Evolutionary conservation across 495 filamentous ascomycete genomes (phyloP), one percentile per base, ranked within the genome.

Genomic region (Talaromyces trachyspermus): DNA sequence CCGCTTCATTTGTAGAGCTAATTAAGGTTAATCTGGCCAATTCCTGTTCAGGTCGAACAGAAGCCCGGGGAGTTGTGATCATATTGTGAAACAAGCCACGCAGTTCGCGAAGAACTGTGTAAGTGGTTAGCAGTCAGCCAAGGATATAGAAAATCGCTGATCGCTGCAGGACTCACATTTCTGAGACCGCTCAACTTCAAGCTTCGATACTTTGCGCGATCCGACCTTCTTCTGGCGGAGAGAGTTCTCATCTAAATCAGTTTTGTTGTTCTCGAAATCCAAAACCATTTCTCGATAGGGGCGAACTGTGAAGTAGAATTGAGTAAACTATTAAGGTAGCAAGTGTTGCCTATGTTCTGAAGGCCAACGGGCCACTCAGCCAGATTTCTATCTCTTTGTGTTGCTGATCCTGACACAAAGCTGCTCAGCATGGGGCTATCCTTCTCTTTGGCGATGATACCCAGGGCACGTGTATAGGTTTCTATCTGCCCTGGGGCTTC

Each of bases 321-420:
- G 92, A 99, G 66, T 24, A 99, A 75, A 61, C 92, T 97, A 66
- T 97, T 97, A 30, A 99, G 77, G 55, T 99, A 99, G 63, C 92
- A 99, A 1, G 92, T 99, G 53, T 96, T 96, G 33, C 91, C 89
- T 51, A 96, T 91, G 52, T 97, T 99, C 33, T 80, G 77, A 10
- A 97, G 72, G 0, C 92, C 92, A 43, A 91, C 83, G 6, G 90
- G 89, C 69, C 81, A 81, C 11, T 79, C 69, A 1, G 60, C 52
- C 17, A 68, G 43, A 42, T 66, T 52, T 26, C 58, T 58, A 50
- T 61, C 61, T 5, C 64, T 43, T 46, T 70, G 59, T 10, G 51
- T 51, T 15, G 55, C 56, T 43, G 63, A 51, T 0, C 68, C 66
- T 27, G 62, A 50, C 18, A 59, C 59, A 55, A 65, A 66, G 27